Evolutionary conservation across 2,329 filamentous ascomycete genomes (phyloP).

Genomic region (Arthrobotrys sphaeroides): DNA sequence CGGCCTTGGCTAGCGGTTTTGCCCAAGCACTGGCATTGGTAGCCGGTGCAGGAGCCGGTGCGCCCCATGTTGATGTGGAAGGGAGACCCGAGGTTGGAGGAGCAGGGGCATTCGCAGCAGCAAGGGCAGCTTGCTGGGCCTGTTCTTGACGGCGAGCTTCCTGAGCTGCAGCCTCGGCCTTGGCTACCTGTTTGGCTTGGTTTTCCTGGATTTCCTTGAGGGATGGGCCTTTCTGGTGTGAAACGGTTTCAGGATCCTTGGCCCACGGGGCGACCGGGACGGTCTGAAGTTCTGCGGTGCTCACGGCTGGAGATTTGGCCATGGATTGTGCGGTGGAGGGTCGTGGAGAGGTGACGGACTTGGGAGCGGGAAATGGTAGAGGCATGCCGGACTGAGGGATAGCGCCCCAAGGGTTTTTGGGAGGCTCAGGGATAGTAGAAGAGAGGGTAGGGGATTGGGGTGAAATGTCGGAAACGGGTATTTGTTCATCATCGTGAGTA

Average conservation of each 20-base stretch:
- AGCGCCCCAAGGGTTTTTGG: constrained; percentile 40
- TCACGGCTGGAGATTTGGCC: constrained; percentile 36
- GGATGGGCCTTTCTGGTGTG: constrained; percentile 82
- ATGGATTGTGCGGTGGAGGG: constrained; percentile 47
- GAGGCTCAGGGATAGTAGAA: constrained; percentile 4
- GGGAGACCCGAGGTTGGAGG: constrained; percentile 76
- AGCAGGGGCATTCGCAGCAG: constrained; percentile 57
- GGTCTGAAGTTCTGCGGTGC: constrained; percentile 68
- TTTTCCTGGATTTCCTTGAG: constrained; percentile 96
- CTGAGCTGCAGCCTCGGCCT: constrained; percentile 82
- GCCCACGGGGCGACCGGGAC: constrained; percentile 93
- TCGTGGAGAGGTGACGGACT: constrained; percentile 37
- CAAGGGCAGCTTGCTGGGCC: constrained; percentile 68
- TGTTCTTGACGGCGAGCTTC: constrained; percentile 76
- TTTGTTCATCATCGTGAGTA: constrained; percentile 26
- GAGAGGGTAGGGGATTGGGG: neutral
- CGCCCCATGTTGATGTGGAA: constrained; percentile 66
- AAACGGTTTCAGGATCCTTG: constrained; percentile 75
- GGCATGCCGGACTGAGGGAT: constrained; percentile 44
- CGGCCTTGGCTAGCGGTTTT: constrained; percentile 68
- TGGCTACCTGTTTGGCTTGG: constrained; percentile 90
- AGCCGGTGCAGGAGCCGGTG: constrained; percentile 77
- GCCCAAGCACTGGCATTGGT: constrained; percentile 70
- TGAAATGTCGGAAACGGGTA: constrained; percentile 15
- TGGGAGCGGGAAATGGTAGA: constrained; percentile 45